Evolutionary conservation across 2,329 filamentous ascomycete species (phyloP).

Genomic region (Cercospora brassicicola): DNA sequence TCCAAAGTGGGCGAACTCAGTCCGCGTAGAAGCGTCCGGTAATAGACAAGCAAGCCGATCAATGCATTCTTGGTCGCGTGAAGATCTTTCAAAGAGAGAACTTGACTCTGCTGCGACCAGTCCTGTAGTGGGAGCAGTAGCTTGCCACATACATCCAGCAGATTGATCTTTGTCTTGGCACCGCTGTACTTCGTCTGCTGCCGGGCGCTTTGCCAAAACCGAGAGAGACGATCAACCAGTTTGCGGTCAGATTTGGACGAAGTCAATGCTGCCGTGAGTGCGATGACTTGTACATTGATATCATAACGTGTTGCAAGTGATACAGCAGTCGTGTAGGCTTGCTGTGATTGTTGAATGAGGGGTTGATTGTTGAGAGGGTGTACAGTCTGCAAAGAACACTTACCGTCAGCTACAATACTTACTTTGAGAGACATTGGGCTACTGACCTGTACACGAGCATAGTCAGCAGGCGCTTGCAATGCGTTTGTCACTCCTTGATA

Average conservation of each 20-base stretch:
- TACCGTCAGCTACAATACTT: constrained; percentile 41
- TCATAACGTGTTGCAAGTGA: constrained; percentile 31
- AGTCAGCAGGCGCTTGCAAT: constrained; percentile 39
- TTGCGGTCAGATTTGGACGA: constrained; percentile 22
- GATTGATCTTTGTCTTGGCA: constrained; percentile 8
- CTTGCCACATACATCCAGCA: constrained; percentile 12
- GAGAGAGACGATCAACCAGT: constrained; percentile 19
- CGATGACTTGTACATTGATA: constrained; percentile 14
- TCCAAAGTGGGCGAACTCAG: constrained; percentile 20
- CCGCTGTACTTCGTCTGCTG: not conserved
- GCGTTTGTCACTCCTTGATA: constrained; percentile 37
- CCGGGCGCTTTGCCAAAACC: constrained; percentile 21
- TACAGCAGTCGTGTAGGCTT: constrained; percentile 23
- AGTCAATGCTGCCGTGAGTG: constrained; percentile 17
- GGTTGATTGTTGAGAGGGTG: constrained; percentile 51
- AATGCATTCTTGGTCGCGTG: not conserved
- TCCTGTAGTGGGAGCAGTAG: constrained; percentile 11
- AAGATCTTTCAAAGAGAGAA: not conserved
- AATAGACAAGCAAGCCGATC: constrained; percentile 17
- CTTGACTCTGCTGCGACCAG: constrained; percentile 1
- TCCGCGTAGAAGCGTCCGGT: constrained; percentile 15
- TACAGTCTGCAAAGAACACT: constrained; percentile 42
- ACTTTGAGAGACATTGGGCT: constrained; percentile 23
- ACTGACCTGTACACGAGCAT: constrained; percentile 46
- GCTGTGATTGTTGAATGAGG: constrained; percentile 37